A percentile compares a stretch with the other conserved stretches of the same genome.
Evolutionary conservation across 441 rosid species (phyloP).

Genomic region (Gossypium lobatum): DNA sequence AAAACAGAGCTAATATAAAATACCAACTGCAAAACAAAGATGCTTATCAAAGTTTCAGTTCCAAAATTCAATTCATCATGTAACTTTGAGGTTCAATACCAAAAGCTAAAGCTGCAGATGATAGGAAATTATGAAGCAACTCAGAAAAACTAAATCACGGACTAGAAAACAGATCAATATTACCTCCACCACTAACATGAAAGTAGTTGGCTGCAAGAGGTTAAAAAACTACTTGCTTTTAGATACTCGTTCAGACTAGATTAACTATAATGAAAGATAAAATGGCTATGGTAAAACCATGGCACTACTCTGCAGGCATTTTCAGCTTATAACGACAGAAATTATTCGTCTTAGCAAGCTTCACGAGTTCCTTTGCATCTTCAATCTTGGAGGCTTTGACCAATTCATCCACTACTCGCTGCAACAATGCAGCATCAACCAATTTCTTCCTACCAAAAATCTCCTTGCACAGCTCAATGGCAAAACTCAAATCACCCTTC

Average conservation of each 20-base stretch:
- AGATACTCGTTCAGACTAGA: background rate
- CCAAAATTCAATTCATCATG: background rate
- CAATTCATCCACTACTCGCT: slow-evolving; percentile 50
- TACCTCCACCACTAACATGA: background rate
- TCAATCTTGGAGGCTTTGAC: slow-evolving; percentile 39
- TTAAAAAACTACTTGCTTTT: background rate
- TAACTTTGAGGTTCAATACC: background rate
- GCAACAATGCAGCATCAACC: slow-evolving; percentile 32
- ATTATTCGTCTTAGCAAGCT: slow-evolving; percentile 35
- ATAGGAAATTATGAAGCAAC: background rate
- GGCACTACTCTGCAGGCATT: slow-evolving; percentile 25
- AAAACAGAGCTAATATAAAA: background rate
- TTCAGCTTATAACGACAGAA: slow-evolving; percentile 30
- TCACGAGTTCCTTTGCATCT: slow-evolving; percentile 50
- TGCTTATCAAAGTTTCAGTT: background rate
- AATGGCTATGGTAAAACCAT: background rate
- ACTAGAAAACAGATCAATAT: background rate
- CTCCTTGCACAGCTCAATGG: slow-evolving; percentile 43
- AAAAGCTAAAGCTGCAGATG: slow-evolving; percentile 17
- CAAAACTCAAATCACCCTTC: slow-evolving; percentile 46
- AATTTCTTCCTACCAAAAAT: slow-evolving; percentile 25
- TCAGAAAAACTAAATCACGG: background rate
- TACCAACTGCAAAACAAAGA: background rate
- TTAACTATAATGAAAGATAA: background rate
- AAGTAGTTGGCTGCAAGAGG: background rate